Evolutionary conservation across 306 rosid genomes (phyloP), one percentile per base, ranked within the genome.

Genomic region (Pterocarpus santalinus): DNA sequence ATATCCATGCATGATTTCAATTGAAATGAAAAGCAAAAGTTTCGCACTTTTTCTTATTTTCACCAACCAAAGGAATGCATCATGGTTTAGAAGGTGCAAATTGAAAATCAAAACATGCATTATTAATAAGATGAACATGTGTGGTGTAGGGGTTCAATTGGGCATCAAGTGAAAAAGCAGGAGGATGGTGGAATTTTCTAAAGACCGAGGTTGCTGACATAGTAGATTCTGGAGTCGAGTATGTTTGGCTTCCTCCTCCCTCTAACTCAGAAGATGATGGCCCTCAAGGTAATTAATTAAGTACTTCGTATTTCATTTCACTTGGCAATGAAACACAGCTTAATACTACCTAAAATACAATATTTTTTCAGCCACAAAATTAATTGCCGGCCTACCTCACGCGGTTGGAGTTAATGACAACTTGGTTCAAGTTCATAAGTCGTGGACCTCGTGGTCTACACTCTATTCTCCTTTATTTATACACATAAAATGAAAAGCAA

Each of bases 231-330:
- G 90, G 90, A 68, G 86, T 86, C 5, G 82, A 93, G n/a, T 91
- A 89, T 78, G 88, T 92, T 49, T 92, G 97, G 95, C 91, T 92
- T 78, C 97, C 95, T 86, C 97, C 95, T 68, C 85, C 95, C 12
- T 88, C 93, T 66, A 89, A 92, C 52, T 84, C 95, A 58, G 62
- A 77, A 5, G 65, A 68, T 8, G 80, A 32, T 5, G 88, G 83
- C 72, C 77, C 83, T n/a, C 79, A 90, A 79, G 93, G 94, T 83
- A 83, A 34, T 0, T 79, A 80, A 35, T 0, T 52, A 32, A 22
- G 28, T 22, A 22, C 22, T 30, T 75, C 8, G 14, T 32, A n/a
- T 55, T 36, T 55, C 22, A 38, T 6, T 12, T 43, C 0, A 22
- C 28, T 22, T 22, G 28, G 28, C 28, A 22, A 22, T 22, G 28